Percentiles rank a stretch among this genome's conserved stretches.
phyloP scores from a whole-genome alignment of 2,329 filamentous ascomycete genomes.

The Epichloe typhina region DNA sequence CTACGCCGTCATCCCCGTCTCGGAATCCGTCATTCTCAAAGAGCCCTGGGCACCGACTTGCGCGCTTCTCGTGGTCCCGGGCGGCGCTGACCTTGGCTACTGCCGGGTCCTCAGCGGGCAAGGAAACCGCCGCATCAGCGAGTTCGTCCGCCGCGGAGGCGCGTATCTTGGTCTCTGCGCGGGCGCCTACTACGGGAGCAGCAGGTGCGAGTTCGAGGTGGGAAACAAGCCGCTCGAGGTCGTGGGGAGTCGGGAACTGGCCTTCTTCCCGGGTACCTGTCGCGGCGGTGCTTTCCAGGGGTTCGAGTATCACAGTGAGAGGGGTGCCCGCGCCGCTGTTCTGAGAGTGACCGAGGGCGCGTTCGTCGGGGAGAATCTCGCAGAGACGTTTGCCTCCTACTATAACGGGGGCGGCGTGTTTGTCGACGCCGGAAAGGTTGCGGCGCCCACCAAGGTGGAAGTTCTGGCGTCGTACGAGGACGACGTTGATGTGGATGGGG shows the following conservation, averaged over 20 bases:
- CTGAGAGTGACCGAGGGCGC: conserved; percentile 50
- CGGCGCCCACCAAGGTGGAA: conserved; percentile 57
- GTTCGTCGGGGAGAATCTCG: conserved; percentile 45
- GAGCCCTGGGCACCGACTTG: conserved; percentile 87
- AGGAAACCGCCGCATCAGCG: conserved; percentile 71
- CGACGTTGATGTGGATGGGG: conserved; percentile 61
- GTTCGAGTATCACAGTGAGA: conserved; percentile 83
- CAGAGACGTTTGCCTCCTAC: conserved; percentile 59
- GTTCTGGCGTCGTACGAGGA: conserved; percentile 71
- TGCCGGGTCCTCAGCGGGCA: conserved; percentile 76
- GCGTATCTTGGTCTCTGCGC: conserved; percentile 86
- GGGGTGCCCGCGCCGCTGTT: conserved; percentile 60
- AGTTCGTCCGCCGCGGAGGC: conserved; percentile 78
- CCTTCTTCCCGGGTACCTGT: conserved; percentile 77
- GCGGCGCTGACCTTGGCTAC: conserved; percentile 88
- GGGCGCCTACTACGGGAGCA: conserved; percentile 79
- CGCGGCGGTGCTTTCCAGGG: conserved; percentile 84
- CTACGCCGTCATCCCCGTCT: conserved; percentile 84
- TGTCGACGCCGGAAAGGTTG: conserved; percentile 56
- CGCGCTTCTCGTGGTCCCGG: conserved; percentile 80
- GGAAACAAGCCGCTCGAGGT: conserved; percentile 69
- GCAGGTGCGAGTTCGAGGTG: conserved; percentile 81
- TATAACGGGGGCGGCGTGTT: conserved; percentile 95
- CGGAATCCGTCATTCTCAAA: conserved; percentile 64
- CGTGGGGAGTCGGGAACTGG: conserved; percentile 69